Evolutionary conservation across 345 rosid genomes (phyloP).

Genomic region (Populus alba): DNA sequence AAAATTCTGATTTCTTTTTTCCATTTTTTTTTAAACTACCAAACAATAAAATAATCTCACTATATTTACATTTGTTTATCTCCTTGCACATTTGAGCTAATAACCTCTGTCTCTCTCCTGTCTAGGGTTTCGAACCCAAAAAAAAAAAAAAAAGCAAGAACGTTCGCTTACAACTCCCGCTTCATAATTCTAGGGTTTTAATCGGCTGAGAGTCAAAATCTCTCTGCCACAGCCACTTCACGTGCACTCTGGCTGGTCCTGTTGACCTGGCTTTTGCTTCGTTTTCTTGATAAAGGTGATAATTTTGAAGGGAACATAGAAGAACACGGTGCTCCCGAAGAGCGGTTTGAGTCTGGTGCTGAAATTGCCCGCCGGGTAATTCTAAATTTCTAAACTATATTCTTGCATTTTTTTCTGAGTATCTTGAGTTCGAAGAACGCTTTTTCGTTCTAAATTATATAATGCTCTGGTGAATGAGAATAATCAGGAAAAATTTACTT

Average conservation of each 20-base stretch:
- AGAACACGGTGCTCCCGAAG: constrained; percentile 46
- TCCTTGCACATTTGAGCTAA: not conserved
- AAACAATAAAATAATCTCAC: not conserved
- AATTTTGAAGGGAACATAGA: constrained; percentile 44
- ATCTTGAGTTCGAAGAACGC: not conserved
- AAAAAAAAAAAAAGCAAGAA: not conserved
- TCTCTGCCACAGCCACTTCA: not conserved
- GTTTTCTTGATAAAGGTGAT: constrained; percentile 15
- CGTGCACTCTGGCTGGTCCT: not conserved
- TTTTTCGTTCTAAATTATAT: not conserved
- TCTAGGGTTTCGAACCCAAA: constrained; percentile 24
- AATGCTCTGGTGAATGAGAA: not conserved
- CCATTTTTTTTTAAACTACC: not conserved
- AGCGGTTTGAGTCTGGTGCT: constrained; percentile 55
- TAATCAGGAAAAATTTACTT: not conserved
- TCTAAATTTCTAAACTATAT: not conserved
- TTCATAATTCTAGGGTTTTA: not conserved
- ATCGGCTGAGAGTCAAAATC: not conserved
- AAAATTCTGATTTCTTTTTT: too few species aligned
- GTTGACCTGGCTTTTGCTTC: not conserved
- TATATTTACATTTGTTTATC: not conserved
- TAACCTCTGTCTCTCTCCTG: not conserved
- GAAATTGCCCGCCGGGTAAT: constrained; percentile 71
- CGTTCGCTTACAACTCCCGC: not conserved
- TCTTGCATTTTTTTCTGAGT: not conserved